Base-by-base conservation (phyloP, 352 stramenopile genomes). In the Paralagenidium karlingii region DNA sequence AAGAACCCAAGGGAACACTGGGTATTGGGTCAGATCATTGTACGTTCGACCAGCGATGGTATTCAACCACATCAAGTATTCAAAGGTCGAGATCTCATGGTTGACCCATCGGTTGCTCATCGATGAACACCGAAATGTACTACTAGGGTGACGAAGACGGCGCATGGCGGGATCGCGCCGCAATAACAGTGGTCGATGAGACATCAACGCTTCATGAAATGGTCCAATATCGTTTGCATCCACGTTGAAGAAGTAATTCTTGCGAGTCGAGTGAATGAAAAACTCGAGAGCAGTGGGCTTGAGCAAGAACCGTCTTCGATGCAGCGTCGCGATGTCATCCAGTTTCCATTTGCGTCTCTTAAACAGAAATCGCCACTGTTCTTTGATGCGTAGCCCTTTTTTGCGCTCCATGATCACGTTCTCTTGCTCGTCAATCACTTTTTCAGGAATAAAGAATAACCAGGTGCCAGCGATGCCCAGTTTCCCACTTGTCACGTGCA, bases 11-110 rank as follows among this genome's bases (percentile, higher is more conserved):
- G 85, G 83, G 40, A 95, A 95, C 20, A 96, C 92, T 13, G 96
- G 95, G 60, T 99, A 99, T 57, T 98, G 92, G 1, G 74, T 94
- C 34, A 96, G 56, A 47, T 96, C 87, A 29, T 96, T 95, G 55
- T 94, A 91, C 22, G 74, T 93, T 16, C 85, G 59, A 0, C 82
- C 85, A 26, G 82, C 82, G 24, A 88, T 76, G 13, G 76, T 94
- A 55, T 96, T 96, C 19, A 96, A 57, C 71, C 80, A 89, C 66
- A 91, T 90, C 6, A 96, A 58, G 51, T 96, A 96, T 46, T 94
- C 80, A 55, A 98, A 99, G 40, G 97, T 99, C 11, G 84, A 96
- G 29, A 99, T 87, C 43, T 92, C 78, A 43, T 90, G 69, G 24
- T 84, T 68, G 18, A 83, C 57, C 78, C 78, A 92, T 11, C 60